phyloP scores from a whole-genome alignment of 495 filamentous ascomycete genomes.

The Aspergillus baeticus region DNA sequence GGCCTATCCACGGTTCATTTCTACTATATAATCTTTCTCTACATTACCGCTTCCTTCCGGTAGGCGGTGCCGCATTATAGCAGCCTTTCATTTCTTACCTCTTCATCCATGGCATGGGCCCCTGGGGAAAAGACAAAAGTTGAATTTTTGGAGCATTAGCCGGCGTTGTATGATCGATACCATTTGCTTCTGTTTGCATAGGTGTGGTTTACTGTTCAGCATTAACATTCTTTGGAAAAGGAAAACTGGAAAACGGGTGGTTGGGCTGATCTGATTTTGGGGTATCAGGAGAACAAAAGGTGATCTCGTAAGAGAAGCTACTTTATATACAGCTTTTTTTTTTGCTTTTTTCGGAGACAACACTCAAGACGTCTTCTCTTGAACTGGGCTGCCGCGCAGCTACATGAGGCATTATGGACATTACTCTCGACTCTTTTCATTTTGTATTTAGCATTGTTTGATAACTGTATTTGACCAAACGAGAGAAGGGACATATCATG shows the following conservation, averaged over 20 bases:
- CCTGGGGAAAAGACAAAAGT: conserved; percentile 22
- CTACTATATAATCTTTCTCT: not conserved
- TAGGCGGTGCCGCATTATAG: not conserved
- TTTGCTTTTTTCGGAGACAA: not conserved
- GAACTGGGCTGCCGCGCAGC: conserved; percentile 16
- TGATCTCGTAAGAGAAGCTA: not conserved
- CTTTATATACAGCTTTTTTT: not conserved
- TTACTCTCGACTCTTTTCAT: conserved; percentile 13
- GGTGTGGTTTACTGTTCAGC: conserved; percentile 11
- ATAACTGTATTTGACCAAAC: not conserved
- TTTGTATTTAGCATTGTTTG: conserved; percentile 1
- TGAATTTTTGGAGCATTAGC: conserved; percentile 21
- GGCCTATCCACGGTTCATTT: not conserved
- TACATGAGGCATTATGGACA: not conserved
- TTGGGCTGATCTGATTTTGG: conserved; percentile 4
- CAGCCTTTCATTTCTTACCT: conserved; percentile 4
- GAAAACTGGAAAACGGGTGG: conserved; percentile 14
- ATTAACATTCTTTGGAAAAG: conserved; percentile 7
- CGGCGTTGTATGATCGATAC: conserved; percentile 31
- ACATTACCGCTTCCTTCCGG: conserved; percentile 2
- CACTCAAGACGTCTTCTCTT: not conserved
- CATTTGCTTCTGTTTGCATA: conserved; percentile 21
- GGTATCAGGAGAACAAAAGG: not conserved
- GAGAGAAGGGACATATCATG: not conserved
- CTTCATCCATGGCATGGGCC: conserved; percentile 14